Conservation (phyloP, 2,329 filamentous ascomycete genomes). For the Diaporthe eres region DNA sequence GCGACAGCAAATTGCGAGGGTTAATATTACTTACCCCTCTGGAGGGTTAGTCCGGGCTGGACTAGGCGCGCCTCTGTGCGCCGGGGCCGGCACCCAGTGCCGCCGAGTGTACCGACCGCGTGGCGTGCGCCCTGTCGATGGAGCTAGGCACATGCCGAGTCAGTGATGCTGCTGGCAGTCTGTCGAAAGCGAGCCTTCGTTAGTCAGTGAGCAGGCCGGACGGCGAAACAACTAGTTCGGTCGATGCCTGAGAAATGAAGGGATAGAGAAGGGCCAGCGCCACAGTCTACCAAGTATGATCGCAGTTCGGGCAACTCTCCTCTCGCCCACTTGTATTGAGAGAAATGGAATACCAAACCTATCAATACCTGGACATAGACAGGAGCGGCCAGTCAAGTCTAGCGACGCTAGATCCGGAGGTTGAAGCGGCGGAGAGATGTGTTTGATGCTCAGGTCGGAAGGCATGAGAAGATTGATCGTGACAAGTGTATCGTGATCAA, state of each 20-base stretch:
- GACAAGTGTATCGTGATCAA: neutral
- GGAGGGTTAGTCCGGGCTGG: neutral
- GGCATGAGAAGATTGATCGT: neutral
- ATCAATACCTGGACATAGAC: no score
- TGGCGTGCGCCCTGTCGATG: no score
- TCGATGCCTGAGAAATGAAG: neutral
- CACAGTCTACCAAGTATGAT: neutral
- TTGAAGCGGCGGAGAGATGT: neutral
- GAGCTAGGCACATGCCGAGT: neutral
- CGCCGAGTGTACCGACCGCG: neutral
- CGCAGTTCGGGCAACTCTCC: no score
- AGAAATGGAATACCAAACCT: neutral
- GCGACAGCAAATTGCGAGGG: accelerated
- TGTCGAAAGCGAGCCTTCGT: neutral
- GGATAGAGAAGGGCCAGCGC: neutral
- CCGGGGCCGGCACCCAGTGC: neutral
- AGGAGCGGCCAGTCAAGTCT: accelerated
- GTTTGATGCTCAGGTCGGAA: neutral
- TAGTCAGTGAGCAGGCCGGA: neutral
- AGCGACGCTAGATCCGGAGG: no score
- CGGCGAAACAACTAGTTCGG: neutral
- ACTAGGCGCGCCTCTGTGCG: neutral
- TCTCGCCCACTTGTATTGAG: neutral
- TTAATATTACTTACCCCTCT: neutral
- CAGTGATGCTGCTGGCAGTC: neutral